Base-by-base conservation (phyloP, 345 rosid species). In the Firmiana major region DNA sequence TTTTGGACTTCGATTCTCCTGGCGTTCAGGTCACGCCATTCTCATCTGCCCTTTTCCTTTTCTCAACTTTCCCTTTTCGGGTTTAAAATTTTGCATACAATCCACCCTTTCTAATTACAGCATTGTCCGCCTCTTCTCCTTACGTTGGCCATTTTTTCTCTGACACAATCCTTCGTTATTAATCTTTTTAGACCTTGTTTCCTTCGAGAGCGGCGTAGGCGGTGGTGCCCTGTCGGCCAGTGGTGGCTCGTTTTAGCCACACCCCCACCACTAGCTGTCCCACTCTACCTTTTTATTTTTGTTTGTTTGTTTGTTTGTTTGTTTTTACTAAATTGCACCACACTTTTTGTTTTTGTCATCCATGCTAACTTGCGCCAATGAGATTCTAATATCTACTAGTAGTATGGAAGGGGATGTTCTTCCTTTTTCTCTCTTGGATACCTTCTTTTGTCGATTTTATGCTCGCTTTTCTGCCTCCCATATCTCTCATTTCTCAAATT, bases 1-100 rank as follows among this genome's bases (percentile, higher is more conserved):
- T 93, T 78, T 76, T 96, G 76, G 81, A 84, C 77, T 86, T 96
- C 73, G 98, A 96, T 87, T 93, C 99, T n/a, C 99, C 99, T 0
- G 94, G 96, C 40, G 97, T 95, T 83, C 89, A 93, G 98, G 99
- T 93, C 78, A 79, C 34, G 54, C 64, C 53, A 54, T 62, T 49
- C 49, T 26, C 54, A 40, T 58, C 13, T 42, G 11, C 21, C 19
- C 34, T 49, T 26, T 51, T 28, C 34, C 31, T 48, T 28, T 53
- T 70, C 5, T 55, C 11, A 21, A 21, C 62, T 21, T 31, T 26
- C 21, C 38, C 43, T 34, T 63, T 54, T 54, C 11, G 7, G 22
- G 0, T 1, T 13, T 54, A 19, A 54, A 19, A 7, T 54, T n/a
- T 54, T 63, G 15, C 2, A 63, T 0, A 63, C 66, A 63, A 62